These are phyloP conservation scores for Saturnispora ahearnii DNA, from an alignment of 805 yeast species.

Conservation along the genomic window DNA sequence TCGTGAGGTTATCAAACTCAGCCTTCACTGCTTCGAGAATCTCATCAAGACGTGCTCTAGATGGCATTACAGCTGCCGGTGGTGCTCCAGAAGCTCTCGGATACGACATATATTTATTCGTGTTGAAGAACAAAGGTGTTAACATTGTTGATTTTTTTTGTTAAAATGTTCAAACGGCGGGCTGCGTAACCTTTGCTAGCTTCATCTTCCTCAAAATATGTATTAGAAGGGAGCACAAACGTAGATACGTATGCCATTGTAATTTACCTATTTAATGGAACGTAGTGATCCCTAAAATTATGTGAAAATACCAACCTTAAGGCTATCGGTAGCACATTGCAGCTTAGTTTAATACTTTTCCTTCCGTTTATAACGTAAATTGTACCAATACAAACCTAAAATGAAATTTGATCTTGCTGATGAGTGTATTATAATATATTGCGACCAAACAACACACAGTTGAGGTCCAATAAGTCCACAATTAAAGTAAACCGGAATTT, in stretches of 20 bases:
- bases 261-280: neutral
- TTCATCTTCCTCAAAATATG: neutral
- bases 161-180: neutral
- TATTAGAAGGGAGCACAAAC: neutral
- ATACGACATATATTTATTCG: conserved; percentile 19
- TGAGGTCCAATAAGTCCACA: neutral
- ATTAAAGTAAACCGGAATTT: neutral
- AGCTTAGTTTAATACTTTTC: no score
- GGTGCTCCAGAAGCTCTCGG: conserved; percentile 20
- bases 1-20: conserved; percentile 77
- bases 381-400: no score
- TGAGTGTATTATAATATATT: no score
- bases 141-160: neutral
- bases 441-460: no score
- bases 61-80: conserved; percentile 20
- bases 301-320: no score
- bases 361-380: no score
- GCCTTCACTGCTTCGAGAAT: conserved; percentile 84
- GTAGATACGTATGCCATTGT: no score
- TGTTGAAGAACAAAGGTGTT: neutral
- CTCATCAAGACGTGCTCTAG: conserved; percentile 41
- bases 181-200: neutral
- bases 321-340: no score
- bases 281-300: no score
- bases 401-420: no score